Percentiles rank a stretch among this genome's conserved stretches.
Evolutionary conservation across 257 asterid genomes (phyloP).

Genomic region (Gynochthodes officinalis): DNA sequence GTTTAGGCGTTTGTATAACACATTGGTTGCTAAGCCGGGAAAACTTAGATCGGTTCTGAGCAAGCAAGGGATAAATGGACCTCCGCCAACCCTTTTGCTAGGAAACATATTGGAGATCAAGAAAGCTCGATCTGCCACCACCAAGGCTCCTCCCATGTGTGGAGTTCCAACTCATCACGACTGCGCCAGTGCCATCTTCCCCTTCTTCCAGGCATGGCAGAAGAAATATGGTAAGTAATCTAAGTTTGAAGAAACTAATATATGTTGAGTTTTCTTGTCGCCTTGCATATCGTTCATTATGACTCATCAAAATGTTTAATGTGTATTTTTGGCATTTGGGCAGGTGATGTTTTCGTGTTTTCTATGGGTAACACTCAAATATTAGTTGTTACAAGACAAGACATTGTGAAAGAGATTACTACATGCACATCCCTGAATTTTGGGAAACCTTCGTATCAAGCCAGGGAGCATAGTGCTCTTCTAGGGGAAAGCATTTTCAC

Average conservation of each 20-base stretch:
- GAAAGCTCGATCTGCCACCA: slow-evolving; percentile 31
- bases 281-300: too few relatives aligned
- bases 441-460: slow-evolving; percentile 45
- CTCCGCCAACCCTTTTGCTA: slow-evolving; percentile 38
- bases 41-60: slow-evolving; percentile 29
- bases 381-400: slow-evolving; percentile 31
- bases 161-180: slow-evolving; percentile 32
- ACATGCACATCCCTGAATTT: slow-evolving; percentile 44
- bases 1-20: slow-evolving; percentile 20
- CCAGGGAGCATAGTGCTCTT: slow-evolving; percentile 32
- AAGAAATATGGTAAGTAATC: slow-evolving; percentile 48
- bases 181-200: slow-evolving; percentile 38
- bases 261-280: too few relatives aligned
- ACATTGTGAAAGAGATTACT: slow-evolving; percentile 40
- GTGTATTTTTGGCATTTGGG: not conserved
- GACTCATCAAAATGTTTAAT: too few relatives aligned
- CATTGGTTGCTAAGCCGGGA: slow-evolving; percentile 32
- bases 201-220: slow-evolving; percentile 47
- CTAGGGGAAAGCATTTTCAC: slow-evolving; percentile 43
- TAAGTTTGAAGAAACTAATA: too few relatives aligned
- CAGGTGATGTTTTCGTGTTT: slow-evolving; percentile 39
- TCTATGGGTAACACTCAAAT: slow-evolving; percentile 30
- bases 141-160: not conserved
- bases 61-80: slow-evolving; percentile 60
- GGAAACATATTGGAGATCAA: slow-evolving; percentile 58